phyloP scores from a whole-genome alignment of 768 basidiomycete species.

The Krasilnikovozyma curviuscula region DNA sequence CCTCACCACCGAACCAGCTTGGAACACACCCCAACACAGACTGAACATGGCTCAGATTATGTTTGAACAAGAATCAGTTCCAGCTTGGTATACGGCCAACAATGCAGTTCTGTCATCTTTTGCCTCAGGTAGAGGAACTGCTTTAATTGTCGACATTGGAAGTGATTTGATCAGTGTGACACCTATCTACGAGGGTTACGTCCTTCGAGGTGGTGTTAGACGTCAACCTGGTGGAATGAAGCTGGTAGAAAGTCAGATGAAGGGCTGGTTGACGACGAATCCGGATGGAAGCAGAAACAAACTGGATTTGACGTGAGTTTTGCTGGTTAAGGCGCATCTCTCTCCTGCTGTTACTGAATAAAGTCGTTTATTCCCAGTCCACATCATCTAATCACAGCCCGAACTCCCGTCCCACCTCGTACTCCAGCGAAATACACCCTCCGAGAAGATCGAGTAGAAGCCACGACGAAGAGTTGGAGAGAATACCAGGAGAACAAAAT shows the following conservation, averaged over 20 bases:
- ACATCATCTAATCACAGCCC: slow-evolving; percentile 69
- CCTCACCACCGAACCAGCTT: slow-evolving; percentile 82
- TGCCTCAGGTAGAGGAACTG: slow-evolving; percentile 91
- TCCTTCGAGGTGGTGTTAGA: slow-evolving; percentile 75
- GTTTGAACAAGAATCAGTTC: slow-evolving; percentile 88
- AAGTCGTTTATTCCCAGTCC: slow-evolving; percentile 40
- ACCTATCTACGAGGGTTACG: slow-evolving; percentile 93
- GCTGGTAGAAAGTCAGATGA: slow-evolving; percentile 60
- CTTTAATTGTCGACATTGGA: slow-evolving; percentile 84
- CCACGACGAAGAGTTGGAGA: slow-evolving; percentile 65
- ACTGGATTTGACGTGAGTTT: slow-evolving; percentile 3
- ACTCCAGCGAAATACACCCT: slow-evolving; percentile 46
- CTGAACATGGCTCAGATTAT: slow-evolving; percentile 92
- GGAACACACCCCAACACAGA: slow-evolving; percentile 83
- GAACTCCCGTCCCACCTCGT: slow-evolving; percentile 48
- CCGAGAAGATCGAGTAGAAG: slow-evolving; percentile 50
- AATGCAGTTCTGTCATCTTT: slow-evolving; percentile 92
- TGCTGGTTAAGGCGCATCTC: background rate
- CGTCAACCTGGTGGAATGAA: slow-evolving; percentile 28
- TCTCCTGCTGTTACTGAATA: background rate
- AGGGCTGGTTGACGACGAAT: slow-evolving; percentile 31
- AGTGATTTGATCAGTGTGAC: slow-evolving; percentile 75
- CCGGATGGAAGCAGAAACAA: no score
- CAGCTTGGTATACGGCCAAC: slow-evolving; percentile 92
- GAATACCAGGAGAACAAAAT: slow-evolving; percentile 60